Evolutionary conservation across 176 grass and related monocot species (phyloP).

Genomic region (Raddia distichophylla): DNA sequence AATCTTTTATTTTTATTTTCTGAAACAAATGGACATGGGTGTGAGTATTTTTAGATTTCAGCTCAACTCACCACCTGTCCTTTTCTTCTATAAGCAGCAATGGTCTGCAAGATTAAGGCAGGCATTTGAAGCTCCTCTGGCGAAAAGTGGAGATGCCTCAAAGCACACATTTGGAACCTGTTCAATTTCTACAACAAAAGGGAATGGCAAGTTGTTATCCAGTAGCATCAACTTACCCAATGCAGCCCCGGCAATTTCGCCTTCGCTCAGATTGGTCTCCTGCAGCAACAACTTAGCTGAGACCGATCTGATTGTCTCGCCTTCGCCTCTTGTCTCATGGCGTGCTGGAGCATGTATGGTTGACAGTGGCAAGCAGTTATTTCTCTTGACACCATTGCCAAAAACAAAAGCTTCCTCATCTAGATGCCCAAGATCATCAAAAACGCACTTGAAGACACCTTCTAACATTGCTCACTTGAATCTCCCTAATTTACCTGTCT

Average conservation of each 20-base stretch:
- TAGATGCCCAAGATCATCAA: slow-evolving; percentile 49
- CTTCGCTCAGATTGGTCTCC: slow-evolving; percentile 38
- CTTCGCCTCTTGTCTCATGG: slow-evolving; percentile 95
- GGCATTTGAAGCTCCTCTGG: slow-evolving; percentile 50
- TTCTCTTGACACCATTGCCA: slow-evolving; percentile 83
- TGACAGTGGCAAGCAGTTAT: slow-evolving; percentile 78
- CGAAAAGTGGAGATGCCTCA: slow-evolving; percentile 16
- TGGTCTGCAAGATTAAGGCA: slow-evolving; percentile 72
- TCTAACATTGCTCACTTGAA: slow-evolving; percentile 24
- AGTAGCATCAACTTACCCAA: slow-evolving; percentile 34
- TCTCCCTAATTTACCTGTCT: slow-evolving; percentile 49
- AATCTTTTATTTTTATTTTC: slow-evolving; percentile 28
- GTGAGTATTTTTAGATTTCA: background rate
- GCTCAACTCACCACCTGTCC: background rate
- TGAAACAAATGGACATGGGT: background rate
- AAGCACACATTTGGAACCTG: slow-evolving; percentile 16
- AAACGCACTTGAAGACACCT: slow-evolving; percentile 30
- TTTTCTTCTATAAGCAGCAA: slow-evolving; percentile 53
- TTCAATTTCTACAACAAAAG: slow-evolving; percentile 41
- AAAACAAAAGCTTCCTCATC: slow-evolving; percentile 51
- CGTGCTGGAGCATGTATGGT: slow-evolving; percentile 64
- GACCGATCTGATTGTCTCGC: slow-evolving; percentile 65
- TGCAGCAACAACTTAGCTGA: slow-evolving; percentile 46
- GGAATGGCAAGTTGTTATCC: slow-evolving; percentile 19
- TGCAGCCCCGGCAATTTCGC: slow-evolving; percentile 45